These are phyloP conservation scores for Datisca glomerata DNA, from an alignment of 306 rosid genomes.

Conservation along the genomic window DNA sequence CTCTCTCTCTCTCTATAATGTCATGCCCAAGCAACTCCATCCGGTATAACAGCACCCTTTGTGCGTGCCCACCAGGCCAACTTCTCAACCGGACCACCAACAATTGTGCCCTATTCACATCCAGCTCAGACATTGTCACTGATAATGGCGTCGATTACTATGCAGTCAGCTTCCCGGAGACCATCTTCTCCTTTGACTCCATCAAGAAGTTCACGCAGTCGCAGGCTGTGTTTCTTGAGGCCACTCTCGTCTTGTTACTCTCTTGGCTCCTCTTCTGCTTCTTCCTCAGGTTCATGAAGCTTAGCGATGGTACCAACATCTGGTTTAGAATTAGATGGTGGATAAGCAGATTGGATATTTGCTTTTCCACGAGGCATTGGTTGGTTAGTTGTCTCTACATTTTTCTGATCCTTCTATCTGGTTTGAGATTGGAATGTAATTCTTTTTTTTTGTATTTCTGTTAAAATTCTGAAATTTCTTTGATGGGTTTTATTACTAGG, in stretches of 20 bases:
- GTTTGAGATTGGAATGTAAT: neutral
- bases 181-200: slow-evolving; percentile 50
- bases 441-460: neutral
- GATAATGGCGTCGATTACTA: slow-evolving; percentile 40
- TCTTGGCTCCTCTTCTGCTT: slow-evolving; percentile 70
- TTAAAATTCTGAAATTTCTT: neutral
- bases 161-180: slow-evolving; percentile 43
- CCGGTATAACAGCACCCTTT: slow-evolving; percentile 47
- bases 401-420: neutral
- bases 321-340: slow-evolving; percentile 87
- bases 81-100: slow-evolving; percentile 22
- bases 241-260: slow-evolving; percentile 57
- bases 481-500: neutral
- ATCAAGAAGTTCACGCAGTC: slow-evolving; percentile 87
- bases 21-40: slow-evolving; percentile 56
- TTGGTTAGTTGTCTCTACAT: slow-evolving; percentile 41
- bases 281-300: slow-evolving; percentile 48
- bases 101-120: slow-evolving; percentile 36
- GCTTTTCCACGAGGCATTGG: slow-evolving; percentile 92
- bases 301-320: slow-evolving; percentile 51
- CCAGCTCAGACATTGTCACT: slow-evolving; percentile 26
- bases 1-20: slow-evolving; percentile 21
- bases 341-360: slow-evolving; percentile 77
- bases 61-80: slow-evolving; percentile 72
- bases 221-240: slow-evolving; percentile 91